phyloP scores from a whole-genome alignment of 2,329 filamentous ascomycete species.

The Talaromyces funiculosus region DNA sequence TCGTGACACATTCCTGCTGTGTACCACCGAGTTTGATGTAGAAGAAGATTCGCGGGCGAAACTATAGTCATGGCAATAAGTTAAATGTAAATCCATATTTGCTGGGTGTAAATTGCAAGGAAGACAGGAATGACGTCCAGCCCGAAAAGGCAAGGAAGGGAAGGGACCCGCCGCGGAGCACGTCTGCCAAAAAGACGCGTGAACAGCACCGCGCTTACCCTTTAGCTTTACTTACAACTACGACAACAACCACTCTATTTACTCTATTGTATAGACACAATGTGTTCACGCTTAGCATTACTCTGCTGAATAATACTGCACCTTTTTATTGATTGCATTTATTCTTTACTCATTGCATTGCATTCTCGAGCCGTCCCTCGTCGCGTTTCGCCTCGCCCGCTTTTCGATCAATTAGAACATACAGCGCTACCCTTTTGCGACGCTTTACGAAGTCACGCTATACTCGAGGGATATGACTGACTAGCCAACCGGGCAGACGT shows the following conservation, averaged over 20 bases:
- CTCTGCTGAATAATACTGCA: background rate
- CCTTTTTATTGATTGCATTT: background rate
- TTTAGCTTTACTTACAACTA: background rate
- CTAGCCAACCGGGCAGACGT: background rate
- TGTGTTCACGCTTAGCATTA: background rate
- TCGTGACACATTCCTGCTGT: constrained; percentile 50
- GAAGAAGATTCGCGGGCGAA: constrained; percentile 30
- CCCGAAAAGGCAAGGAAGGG: background rate
- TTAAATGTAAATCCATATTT: background rate
- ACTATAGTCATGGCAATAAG: constrained; percentile 16
- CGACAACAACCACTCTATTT: background rate
- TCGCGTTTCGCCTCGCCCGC: background rate
- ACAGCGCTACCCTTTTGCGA: background rate
- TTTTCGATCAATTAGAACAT: background rate
- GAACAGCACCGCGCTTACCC: constrained; percentile 1
- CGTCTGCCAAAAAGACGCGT: constrained; percentile 6
- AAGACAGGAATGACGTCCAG: constrained; percentile 1
- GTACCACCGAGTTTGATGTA: constrained; percentile 47
- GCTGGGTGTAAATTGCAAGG: background rate
- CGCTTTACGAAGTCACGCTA: background rate
- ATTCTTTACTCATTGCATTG: background rate
- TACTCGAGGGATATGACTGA: constrained; percentile 5
- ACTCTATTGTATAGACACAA: background rate
- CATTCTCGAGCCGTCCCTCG: background rate
- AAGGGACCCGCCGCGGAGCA: constrained; percentile 12